phyloP scores from a whole-genome alignment of 2,329 filamentous ascomycete species.

The Aureobasidium pullulans region DNA sequence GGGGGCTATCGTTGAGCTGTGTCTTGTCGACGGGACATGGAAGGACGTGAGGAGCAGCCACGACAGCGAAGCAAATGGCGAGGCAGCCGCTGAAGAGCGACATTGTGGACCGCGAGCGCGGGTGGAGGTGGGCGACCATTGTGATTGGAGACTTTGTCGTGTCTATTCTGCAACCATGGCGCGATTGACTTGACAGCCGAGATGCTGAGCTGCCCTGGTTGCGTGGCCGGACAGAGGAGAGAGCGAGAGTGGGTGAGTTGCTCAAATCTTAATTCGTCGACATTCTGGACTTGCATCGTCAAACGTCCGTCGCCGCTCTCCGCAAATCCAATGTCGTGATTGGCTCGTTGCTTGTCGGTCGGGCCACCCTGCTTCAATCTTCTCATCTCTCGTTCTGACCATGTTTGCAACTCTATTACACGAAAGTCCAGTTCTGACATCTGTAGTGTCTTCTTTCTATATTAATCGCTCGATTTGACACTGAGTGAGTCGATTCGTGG shows the following conservation, averaged over 20 bases:
- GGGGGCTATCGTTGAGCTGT: slow-evolving; percentile 62
- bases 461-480: too few relatives aligned
- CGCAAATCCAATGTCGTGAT: not conserved
- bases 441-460: too few relatives aligned
- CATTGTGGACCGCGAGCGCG: slow-evolving; percentile 84
- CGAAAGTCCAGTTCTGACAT: too few relatives aligned
- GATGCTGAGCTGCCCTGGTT: not conserved
- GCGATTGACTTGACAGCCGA: not conserved
- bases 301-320: not conserved
- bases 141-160: not conserved
- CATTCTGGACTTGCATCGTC: too few relatives aligned
- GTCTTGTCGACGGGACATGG: slow-evolving; percentile 78
- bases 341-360: not conserved
- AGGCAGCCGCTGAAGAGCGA: slow-evolving; percentile 94
- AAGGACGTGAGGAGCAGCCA: slow-evolving; percentile 80
- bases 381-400: too few relatives aligned
- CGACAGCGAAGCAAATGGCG: slow-evolving; percentile 82
- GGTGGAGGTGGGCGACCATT: slow-evolving; percentile 62
- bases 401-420: too few relatives aligned
- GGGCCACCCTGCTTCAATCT: not conserved
- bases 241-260: not conserved
- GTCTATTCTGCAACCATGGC: not conserved
- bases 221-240: not conserved
- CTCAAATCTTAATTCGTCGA: not conserved
- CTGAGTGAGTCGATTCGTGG: too few relatives aligned